Evolutionary conservation across 169 alveolate genomes (phyloP), one percentile per base, ranked within the genome.

Genomic region (Toxoplasma gondii): DNA sequence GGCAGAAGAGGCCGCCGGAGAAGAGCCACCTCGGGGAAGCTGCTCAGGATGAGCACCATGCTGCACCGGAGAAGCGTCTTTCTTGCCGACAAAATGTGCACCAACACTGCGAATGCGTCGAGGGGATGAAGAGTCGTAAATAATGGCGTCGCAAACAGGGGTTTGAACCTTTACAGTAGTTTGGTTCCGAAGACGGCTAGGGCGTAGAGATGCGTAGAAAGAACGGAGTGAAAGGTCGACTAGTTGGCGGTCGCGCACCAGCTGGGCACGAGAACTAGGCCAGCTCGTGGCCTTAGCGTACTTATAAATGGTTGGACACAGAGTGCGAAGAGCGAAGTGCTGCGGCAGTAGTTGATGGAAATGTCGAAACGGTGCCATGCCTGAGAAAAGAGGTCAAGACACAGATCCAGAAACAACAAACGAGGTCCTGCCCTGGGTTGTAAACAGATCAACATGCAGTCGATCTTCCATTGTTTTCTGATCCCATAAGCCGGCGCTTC

Each of bases 271-370:
- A 9, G 81, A 45, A 38, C 45, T 31, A 2, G 93, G 93, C 93
- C 93, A 88, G n/a, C 93, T 34, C 27, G 93, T 88, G 49, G 74
- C 39, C 17, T 54, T 45, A 49, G 93, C 74, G 84, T 88, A 88
- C 39, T 83, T 34, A 39, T n/a, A 88, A 41, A 88, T 34, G n/a
- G 49, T 82, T 17, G 93, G 93, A 45, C 93, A 88, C 22, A 88
- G n/a, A 0, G 74, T 45, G 27, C 93, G 82, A 22, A 7, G 93
- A 38, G 84, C 93, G 19, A 54, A 88, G 64, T 36, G 93, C 43
- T 17, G 45, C 1, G 93, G 93, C 36, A 88, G 64, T 31, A 82
- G 64, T 1, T 43, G 90, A 2, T 39, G 53, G 31, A 82, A 31
- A 22, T 2, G 53, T 27, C 90, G 90, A 36, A 38, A 10, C 19